Evolutionary conservation across 2,329 filamentous ascomycete species (phyloP), one percentile per base, ranked within the genome.

Genomic region (Ophiocordyceps camponoti-rufipedis): DNA sequence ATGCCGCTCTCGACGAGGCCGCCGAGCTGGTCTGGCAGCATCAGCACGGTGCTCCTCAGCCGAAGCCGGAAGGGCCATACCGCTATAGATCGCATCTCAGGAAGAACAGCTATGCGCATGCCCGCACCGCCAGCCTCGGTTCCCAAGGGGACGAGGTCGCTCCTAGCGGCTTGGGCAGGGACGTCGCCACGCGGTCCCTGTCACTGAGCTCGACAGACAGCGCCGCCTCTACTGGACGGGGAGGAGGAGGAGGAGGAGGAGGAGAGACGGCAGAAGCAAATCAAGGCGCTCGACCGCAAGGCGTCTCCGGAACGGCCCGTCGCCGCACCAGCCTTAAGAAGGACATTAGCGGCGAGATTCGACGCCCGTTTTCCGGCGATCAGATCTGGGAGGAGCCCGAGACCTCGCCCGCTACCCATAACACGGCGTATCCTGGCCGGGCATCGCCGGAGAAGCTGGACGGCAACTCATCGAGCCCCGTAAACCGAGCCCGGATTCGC

Each of bases 371-470:
- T 57, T 81, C 80, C 2, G 76, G 80, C 32, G 82, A 87, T 57
- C 79, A 85, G 56, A 88, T 95, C 49, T 95, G 86, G 70, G 88
- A 95, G 60, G 89, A 95, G 58, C 83, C 85, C 1, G 77, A 83
- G 55, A 68, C 58, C 14, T 50, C 51, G 13, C 44, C 49, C 13
- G 43, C 48, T 12, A 39, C 46, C 32, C 41, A 35, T 5, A 31
- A 9, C 12, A 31, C 29, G 12, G 41, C 39, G 23, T 32, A 44
- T 11, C 41, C 54, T 46, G 56, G 57, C 44, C 55, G 64, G 54
- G 48, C 53, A 14, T 59, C 58, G 9, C 58, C 58, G 6, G 53
- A 56, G 39, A 61, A 57, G 43, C 53, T 62, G 44, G 53, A 52
- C 52, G 55, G 46, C 47, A 54, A 60, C 59, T 52, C 63, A 54